Evolutionary conservation across 305 asterid species (phyloP), one percentile per base, ranked within the genome.

Genomic region (Rubia occidens): DNA sequence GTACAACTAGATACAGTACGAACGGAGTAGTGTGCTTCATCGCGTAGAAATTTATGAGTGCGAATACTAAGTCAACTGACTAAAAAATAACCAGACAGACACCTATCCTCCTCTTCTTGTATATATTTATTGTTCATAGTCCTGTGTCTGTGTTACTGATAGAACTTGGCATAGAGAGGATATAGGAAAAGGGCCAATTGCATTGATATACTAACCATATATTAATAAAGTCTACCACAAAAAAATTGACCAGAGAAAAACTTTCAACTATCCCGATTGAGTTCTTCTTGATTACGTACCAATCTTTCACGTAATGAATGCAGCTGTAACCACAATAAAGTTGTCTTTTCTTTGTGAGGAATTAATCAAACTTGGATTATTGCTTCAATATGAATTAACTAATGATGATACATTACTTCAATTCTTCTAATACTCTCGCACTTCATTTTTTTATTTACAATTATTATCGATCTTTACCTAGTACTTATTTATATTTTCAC

Each of bases 1-100:
- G n/a, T n/a, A n/a, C n/a, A n/a, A n/a, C n/a, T n/a, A n/a, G n/a
- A n/a, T n/a, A n/a, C 2, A 47, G 43, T 14, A 6, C 14, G 51
- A 9, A 45, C 51, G 51, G 10, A 45, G 11, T 55, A n/a, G 29
- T n/a, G 60, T 7, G 60, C 29, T 53, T n/a, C 17, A 53, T 17
- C 24, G 1, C 11, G 9, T 54, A 47, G 54, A 54, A 54, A 2
- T n/a, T 6, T 17, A n/a, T 1, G 24, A 20, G 60, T 18, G 5
- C 29, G 60, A 55, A 55, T 20, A 55, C 60, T 2, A 8, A 55
- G 60, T 55, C 60, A 55, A 55, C 60, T 55, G 60, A 11, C 60
- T 55, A n/a, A n/a, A n/a, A 55, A 55, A 55, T 55, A 55, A 20
- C 60, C 29, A 7, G 60, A 55, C 60, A n/a, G n/a, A n/a, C n/a